A percentile compares a stretch with the other conserved stretches of the same genome.
phyloP scores from a whole-genome alignment of 2,329 filamentous ascomycete species.

The Bipolaris oryzae region DNA sequence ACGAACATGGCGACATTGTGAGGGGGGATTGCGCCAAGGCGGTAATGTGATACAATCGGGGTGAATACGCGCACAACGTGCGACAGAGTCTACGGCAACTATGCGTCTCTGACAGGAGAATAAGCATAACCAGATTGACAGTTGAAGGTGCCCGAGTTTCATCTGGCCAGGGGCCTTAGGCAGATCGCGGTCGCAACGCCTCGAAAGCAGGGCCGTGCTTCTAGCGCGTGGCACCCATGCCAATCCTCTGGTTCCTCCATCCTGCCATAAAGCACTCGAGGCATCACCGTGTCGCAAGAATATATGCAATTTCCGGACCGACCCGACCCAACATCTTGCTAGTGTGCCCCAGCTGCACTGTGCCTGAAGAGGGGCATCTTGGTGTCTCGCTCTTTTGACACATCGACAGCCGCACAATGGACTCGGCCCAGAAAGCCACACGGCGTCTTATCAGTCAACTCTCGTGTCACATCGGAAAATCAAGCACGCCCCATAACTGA shows the following conservation, averaged over 20 bases:
- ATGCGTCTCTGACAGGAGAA: background rate
- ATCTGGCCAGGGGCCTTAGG: conserved; percentile 2
- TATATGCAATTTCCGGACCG: conserved; percentile 1
- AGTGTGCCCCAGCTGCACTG: background rate
- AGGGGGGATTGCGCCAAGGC: conserved; percentile 5
- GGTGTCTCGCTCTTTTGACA: conserved; percentile 3
- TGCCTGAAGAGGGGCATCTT: background rate
- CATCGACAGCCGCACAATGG: background rate
- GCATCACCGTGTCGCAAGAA: background rate
- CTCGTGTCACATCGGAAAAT: background rate
- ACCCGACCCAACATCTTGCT: background rate
- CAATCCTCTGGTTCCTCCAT: background rate
- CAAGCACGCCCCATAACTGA: background rate
- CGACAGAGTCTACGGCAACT: conserved; percentile 11
- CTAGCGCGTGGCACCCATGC: conserved; percentile 8
- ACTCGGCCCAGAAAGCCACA: background rate
- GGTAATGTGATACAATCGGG: conserved; percentile 8
- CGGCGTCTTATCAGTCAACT: background rate
- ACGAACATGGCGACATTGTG: background rate
- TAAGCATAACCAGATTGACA: conserved; percentile 1
- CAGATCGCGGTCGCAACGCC: conserved; percentile 4
- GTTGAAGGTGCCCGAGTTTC: conserved; percentile 1
- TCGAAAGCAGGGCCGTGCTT: conserved; percentile 5
- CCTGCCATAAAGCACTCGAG: background rate
- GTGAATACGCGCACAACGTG: conserved; percentile 9